Base-by-base conservation (phyloP, 106 monocot species). In the Chionographis japonica region DNA sequence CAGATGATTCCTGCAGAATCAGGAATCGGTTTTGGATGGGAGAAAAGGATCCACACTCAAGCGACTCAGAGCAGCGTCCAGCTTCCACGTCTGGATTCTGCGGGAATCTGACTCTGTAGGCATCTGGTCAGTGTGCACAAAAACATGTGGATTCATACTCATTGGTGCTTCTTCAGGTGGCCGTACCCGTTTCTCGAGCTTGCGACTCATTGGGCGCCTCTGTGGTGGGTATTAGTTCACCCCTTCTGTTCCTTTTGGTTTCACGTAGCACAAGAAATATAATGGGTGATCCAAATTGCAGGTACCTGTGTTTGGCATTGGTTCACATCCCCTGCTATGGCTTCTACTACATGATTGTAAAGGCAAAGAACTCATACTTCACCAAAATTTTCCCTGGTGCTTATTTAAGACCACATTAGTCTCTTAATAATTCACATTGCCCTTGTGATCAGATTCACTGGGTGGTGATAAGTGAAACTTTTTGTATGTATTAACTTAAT, bases 121-220 rank as follows among this genome's bases (percentile, higher is more conserved):
- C 27, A 27, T 27, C 27, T 27, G 27, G 27, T 27, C 27, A 27
- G 27, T 1, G 27, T 1, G 27, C 27, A 27, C 27, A 27, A 27
- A 27, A 27, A 27, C 27, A 27, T 27, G 27, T 27, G 27, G 27
- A 42, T 39, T 74, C 39, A 20, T 37, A 18, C 10, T 70, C 37
- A 40, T 73, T 46, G 2, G 3, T 67, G 52, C 38, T 80, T 62
- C 14, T 74, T 38, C 42, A 86, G 86, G 86, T 86, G 86, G 81
- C 81, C 86, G 39, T 86, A 86, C 35, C 86, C 86, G 56, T 86
- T 86, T 61, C 79, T 86, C 18, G 78, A 86, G 55, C 86, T 86
- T 14, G 62, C 51, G 2, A 66, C 72, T 63, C 68, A 75, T 12
- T 79, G 63, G 70, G 81, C 86, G 12, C 79, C 86, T 61, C 27